These are phyloP conservation scores for Candida parachauliodes DNA, from an alignment of 805 yeast genomes.

Conservation along the genomic window DNA sequence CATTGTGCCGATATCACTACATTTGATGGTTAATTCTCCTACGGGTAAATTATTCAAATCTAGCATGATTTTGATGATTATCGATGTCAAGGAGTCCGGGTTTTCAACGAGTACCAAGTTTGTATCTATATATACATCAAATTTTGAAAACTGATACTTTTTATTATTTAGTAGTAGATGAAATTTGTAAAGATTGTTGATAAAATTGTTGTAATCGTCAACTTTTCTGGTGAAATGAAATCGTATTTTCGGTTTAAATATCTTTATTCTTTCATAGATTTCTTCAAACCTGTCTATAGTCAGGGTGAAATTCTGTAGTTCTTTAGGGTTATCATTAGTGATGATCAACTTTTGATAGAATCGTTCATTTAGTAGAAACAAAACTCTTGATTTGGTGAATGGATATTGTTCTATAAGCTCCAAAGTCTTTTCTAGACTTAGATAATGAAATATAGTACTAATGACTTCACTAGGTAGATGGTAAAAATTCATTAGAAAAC, in stretches of 20 bases:
- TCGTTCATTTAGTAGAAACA: constrained; percentile 8
- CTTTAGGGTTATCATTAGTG: constrained; percentile 8
- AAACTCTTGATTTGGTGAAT: neutral
- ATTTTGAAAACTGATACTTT: constrained; percentile 4
- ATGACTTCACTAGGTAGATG: constrained; percentile 19
- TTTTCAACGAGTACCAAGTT: constrained; percentile 23
- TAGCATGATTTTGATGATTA: constrained; percentile 22
- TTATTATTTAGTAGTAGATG: neutral
- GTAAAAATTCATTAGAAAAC: constrained; percentile 1
- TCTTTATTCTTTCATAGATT: neutral
- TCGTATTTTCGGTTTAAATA: neutral
- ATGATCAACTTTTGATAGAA: constrained; percentile 2
- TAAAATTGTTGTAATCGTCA: constrained; percentile 10
- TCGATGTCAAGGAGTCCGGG: constrained; percentile 29
- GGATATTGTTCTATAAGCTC: constrained; percentile 3
- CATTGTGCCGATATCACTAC: constrained; percentile 34
- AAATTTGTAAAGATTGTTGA: constrained; percentile 7
- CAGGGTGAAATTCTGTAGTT: neutral
- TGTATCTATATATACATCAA: constrained; percentile 25
- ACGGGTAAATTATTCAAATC: constrained; percentile 13
- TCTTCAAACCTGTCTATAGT: constrained; percentile 7
- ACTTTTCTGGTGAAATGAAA: constrained; percentile 8
- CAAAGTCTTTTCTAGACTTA: constrained; percentile 14
- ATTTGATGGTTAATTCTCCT: constrained; percentile 18
- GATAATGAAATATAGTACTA: constrained; percentile 12